Base-by-base conservation (phyloP, 495 filamentous ascomycete genomes). In the Penicillium samsonianum region DNA sequence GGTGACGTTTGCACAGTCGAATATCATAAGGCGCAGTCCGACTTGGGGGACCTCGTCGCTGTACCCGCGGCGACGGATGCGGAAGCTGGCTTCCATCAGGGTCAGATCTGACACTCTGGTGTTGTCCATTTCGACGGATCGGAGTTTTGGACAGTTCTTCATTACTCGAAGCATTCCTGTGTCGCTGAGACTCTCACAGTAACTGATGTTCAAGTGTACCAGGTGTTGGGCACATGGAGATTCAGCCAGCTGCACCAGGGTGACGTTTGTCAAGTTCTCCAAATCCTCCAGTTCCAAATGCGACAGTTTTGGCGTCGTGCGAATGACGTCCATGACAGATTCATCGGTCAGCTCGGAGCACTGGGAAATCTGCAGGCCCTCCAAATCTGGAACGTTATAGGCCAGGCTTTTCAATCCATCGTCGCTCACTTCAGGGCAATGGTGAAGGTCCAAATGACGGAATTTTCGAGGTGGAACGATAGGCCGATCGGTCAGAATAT, bases 231-330 rank as follows among this genome's bases (percentile, higher is more conserved):
- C 84, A 65, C 90, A 95, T 3, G 91, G 87, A 0, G 90, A 80
- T 58, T 81, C 84, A 28, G 92, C 86, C 5, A 98, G 75, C 57
- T 87, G 82, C 10, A 86, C 80, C 16, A 98, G 76, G 0, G 88
- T 73, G 6, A 74, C 69, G 60, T 97, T 94, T 8, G 90, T 91
- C 22, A 98, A 72, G 42, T 86, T 78, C 0, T 84, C 78, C 20
- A 97, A 77, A 61, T 96, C 92, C 71, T 98, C 94, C 0, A 98
- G 70, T 56, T 98, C 94, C 45, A 98, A 76, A 65, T 96, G 92
- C 0, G 90, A 91, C 19, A 98, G 82, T 4, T 79, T 75, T 2
- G 90, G 89, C 1, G 85, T 80, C 0, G 89, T 90, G 3, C 85
- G 85, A 8, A 98, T 73, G 20, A 98, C 80, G 1, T 84, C 82